A percentile compares a stretch with the other conserved stretches of the same genome.
phyloP scores from a whole-genome alignment of 2,329 filamentous ascomycete species.

The Metarhizium robertsii region DNA sequence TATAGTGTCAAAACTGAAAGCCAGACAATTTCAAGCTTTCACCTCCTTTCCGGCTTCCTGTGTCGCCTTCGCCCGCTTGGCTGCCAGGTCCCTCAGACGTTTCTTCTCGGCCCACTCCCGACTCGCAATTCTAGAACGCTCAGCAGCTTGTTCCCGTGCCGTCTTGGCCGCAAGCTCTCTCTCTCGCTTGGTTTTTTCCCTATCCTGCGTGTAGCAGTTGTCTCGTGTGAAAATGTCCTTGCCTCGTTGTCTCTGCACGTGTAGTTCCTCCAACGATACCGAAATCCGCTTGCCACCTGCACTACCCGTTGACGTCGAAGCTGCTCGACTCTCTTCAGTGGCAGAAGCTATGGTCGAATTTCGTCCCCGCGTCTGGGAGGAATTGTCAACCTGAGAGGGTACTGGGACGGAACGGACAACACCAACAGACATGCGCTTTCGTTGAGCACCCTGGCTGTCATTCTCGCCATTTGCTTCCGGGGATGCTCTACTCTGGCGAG shows the following conservation, averaged over 20 bases:
- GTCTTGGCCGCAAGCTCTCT: slow-evolving; percentile 43
- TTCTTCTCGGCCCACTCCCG: slow-evolving; percentile 56
- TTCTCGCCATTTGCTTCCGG: slow-evolving; percentile 15
- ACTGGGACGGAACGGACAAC: slow-evolving; percentile 3
- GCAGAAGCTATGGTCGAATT: slow-evolving; percentile 13
- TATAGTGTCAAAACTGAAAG: neutral
- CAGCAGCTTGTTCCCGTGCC: slow-evolving; percentile 51
- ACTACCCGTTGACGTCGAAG: slow-evolving; percentile 37
- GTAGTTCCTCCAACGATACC: slow-evolving; percentile 39
- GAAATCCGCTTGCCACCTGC: slow-evolving; percentile 35
- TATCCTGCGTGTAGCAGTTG: slow-evolving; percentile 34
- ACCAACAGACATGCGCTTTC: slow-evolving; percentile 17
- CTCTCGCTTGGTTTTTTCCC: slow-evolving; percentile 43
- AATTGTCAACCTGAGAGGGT: slow-evolving; percentile 5
- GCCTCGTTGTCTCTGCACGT: slow-evolving; percentile 42
- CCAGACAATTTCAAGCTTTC: neutral
- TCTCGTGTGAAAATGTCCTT: slow-evolving; percentile 46
- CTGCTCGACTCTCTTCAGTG: slow-evolving; percentile 25
- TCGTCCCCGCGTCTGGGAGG: slow-evolving; percentile 17
- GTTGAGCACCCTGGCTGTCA: slow-evolving; percentile 6
- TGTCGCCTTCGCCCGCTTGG: slow-evolving; percentile 9
- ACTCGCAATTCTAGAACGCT: slow-evolving; percentile 48
- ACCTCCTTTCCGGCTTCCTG: neutral
- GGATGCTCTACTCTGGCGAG: slow-evolving; percentile 37
- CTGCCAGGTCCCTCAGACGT: slow-evolving; percentile 27